Evolutionary conservation across 1,284 basidiomycete genomes (phyloP), one percentile per base, ranked within the genome.

Genomic region (Pseudozyma flocculosa): DNA sequence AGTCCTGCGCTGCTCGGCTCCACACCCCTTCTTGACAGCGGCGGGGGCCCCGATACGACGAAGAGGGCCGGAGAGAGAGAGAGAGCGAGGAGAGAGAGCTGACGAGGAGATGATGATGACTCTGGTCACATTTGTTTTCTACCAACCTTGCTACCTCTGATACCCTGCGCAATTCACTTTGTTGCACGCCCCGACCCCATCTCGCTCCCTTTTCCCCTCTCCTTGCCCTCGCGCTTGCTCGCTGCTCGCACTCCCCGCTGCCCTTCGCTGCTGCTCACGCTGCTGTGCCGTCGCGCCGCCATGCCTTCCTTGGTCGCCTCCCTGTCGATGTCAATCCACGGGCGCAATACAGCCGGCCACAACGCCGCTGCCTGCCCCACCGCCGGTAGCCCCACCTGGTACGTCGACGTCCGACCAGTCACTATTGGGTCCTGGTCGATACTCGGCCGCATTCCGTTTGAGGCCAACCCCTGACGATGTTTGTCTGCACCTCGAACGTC

Each of bases 271-370:
- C 8, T 34, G 32, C 32, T 34, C 26, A 29, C 26, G 7, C 26
- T n/a, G n/a, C n/a, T n/a, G n/a, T n/a, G n/a, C n/a, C n/a, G n/a
- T n/a, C n/a, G n/a, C n/a, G n/a, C n/a, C n/a, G n/a, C n/a, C n/a
- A n/a, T n/a, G n/a, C n/a, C n/a, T n/a, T n/a, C n/a, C n/a, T n/a
- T n/a, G n/a, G n/a, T n/a, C n/a, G n/a, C n/a, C n/a, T n/a, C n/a
- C n/a, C n/a, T n/a, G n/a, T n/a, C n/a, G n/a, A n/a, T n/a, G n/a
- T n/a, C n/a, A n/a, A n/a, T n/a, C n/a, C n/a, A n/a, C n/a, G n/a
- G n/a, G n/a, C n/a, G n/a, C n/a, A n/a, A n/a, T 30, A 53, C 63
- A 74, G 72, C 67, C 50, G 73, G 73, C 58, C 73, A 75, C 57
- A 63, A 68, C 48, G 72, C 70, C 55, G 66, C 73, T 23, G 65